Evolutionary conservation across 1,284 basidiomycete species (phyloP).

Genomic region (Melampsora americana): DNA sequence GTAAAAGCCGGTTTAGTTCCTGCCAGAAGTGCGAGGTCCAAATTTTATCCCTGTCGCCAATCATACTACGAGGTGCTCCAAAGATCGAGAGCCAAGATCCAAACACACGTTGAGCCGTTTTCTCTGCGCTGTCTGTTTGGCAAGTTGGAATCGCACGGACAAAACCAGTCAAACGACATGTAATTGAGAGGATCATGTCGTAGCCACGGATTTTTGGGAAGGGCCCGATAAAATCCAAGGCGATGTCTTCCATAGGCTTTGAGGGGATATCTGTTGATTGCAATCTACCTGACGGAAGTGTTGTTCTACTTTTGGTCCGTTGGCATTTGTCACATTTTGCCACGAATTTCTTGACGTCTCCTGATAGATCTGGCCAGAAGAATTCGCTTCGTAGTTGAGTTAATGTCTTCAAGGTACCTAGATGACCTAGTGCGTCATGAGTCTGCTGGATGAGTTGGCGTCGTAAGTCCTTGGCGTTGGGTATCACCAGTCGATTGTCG

Average conservation of each 20-base stretch:
- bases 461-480: not conserved
- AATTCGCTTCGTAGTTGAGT: not conserved
- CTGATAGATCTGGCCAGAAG: not conserved
- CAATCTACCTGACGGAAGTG: not conserved
- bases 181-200: not conserved
- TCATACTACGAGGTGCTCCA: not conserved
- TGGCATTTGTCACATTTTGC: not conserved
- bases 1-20: not conserved
- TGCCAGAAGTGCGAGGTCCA: constrained; percentile 4
- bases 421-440: not conserved
- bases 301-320: not conserved
- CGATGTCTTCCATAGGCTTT: not conserved
- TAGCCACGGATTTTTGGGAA: not conserved
- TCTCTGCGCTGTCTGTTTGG: not conserved
- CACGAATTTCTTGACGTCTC: not conserved
- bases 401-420: not conserved
- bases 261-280: not conserved
- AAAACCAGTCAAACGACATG: not conserved
- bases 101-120: not conserved
- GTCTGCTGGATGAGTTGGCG: not conserved
- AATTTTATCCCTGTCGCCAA: constrained; percentile 2
- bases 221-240: not conserved
- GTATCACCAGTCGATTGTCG: not conserved
- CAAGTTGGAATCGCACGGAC: not conserved
- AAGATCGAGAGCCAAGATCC: not conserved